Base-by-base conservation (phyloP, 2,329 filamentous ascomycete species). In the Onygena corvina region DNA sequence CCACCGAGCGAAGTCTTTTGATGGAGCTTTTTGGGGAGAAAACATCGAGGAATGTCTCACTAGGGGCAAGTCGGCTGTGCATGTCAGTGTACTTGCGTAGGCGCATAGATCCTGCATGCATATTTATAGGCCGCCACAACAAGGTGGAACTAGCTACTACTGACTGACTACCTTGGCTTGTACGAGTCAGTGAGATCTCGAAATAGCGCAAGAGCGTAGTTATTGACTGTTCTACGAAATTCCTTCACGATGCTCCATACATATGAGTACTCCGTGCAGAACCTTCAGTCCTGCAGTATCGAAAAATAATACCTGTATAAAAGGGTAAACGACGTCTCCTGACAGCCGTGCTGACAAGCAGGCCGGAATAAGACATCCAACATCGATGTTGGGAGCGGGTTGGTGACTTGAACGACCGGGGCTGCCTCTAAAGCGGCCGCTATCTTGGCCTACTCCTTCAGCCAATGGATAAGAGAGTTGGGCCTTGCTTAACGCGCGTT, bases 141-240 rank as follows among this genome's bases (percentile, higher is more conserved):
- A 42, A 25, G 38, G 38, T 42, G 38, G 38, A 23, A 42, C 38
- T 42, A n/a, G n/a, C n/a, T n/a, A n/a, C n/a, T n/a, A n/a, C n/a
- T n/a, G n/a, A n/a, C n/a, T n/a, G n/a, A n/a, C n/a, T n/a, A n/a
- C n/a, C n/a, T n/a, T n/a, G n/a, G n/a, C n/a, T n/a, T n/a, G n/a
- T n/a, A 25, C 21, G n/a, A 42, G 21, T 27, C 38, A 42, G 21
- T 42, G 25, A 23, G 12, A 42, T 42, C n/a, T n/a, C n/a, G n/a
- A n/a, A n/a, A n/a, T n/a, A n/a, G n/a, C n/a, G n/a, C n/a, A n/a
- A n/a, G n/a, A n/a, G n/a, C n/a, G n/a, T n/a, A n/a, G n/a, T n/a
- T n/a, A n/a, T n/a, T n/a, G n/a, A n/a, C n/a, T n/a, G n/a, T n/a
- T n/a, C n/a, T n/a, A n/a, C n/a, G n/a, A n/a, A n/a, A n/a, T n/a